Evolutionary conservation across 2,329 filamentous ascomycete species (phyloP).

Genomic region (Pezizomycotina sp.): DNA sequence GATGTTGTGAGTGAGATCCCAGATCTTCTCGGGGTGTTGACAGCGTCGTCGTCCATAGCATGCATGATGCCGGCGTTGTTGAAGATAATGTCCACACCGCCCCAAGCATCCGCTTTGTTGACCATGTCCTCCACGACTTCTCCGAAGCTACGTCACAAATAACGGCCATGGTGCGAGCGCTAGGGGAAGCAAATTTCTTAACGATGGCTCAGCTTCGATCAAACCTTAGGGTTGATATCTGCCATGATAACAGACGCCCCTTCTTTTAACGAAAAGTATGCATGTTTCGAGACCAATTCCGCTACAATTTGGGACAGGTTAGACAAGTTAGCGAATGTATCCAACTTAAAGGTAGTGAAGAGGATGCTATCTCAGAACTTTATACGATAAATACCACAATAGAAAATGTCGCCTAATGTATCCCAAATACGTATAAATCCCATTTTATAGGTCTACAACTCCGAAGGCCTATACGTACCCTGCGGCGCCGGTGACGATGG

Average conservation of each 20-base stretch:
- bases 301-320: slow-evolving; percentile 33
- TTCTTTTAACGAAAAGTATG: slow-evolving; percentile 77
- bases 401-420: too few species aligned
- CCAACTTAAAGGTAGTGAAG: background rate
- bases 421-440: background rate
- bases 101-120: slow-evolving; percentile 62
- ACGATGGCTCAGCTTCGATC: too few species aligned
- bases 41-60: slow-evolving; percentile 58
- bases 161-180: slow-evolving; percentile 36
- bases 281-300: slow-evolving; percentile 86
- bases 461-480: slow-evolving; percentile 40
- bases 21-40: slow-evolving; percentile 81
- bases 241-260: slow-evolving; percentile 72
- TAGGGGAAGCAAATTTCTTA: slow-evolving; percentile 50
- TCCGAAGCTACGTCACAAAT: slow-evolving; percentile 75
- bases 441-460: background rate
- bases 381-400: too few species aligned
- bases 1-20: slow-evolving; percentile 84
- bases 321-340: background rate
- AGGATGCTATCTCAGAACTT: slow-evolving; percentile 13
- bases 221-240: slow-evolving; percentile 66
- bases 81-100: slow-evolving; percentile 81
- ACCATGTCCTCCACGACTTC: slow-evolving; percentile 58
- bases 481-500: slow-evolving; percentile 67
- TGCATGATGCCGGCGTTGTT: slow-evolving; percentile 99